Evolutionary conservation across 2,329 filamentous ascomycete species (phyloP), one percentile per base, ranked within the genome.

Genomic region (Fusarium sterilihyphosum): DNA sequence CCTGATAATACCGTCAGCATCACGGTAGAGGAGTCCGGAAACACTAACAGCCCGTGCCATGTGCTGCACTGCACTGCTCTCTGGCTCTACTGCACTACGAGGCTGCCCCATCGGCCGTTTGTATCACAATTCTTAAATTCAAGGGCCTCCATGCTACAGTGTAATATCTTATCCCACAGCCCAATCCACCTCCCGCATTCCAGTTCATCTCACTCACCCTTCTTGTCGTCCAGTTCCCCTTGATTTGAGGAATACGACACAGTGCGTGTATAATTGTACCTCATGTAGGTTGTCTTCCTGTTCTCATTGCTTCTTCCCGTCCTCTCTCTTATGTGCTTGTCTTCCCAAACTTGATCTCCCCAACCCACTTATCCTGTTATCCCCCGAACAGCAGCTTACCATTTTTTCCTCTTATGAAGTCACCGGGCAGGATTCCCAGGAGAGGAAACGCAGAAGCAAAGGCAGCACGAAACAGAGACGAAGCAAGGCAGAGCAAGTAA

Each of bases 181-280:
- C 47, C 47, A 67, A 54, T 65, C 66, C 67, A 65, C 50, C 40
- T 74, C 62, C 67, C 61, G 50, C 71, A 73, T 73, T 73, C 71
- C 67, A 49, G 63, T 63, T 64, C 65, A 74, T 72, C 71, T 73
- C 71, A 63, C 54, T 64, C 69, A 49, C 64, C 56, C 66, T 73
- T 70, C 54, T 62, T 54, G 44, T 59, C 26, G 49, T 72, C 41
- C 46, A 59, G 59, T 64, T 68, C 65, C 54, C 64, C 57, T 61
- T 54, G 40, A 62, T 46, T 68, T 64, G 65, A 38, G 38, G 61
- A 58, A 53, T 61, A 54, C 62, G 37, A 71, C 67, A 73, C 71
- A 73, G 71, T 74, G 71, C 71, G 71, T 61, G 62, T 73, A 46
- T 57, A 65, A 49, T 62, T 68, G 20, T 59, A 50, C 44, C 41